Evolutionary conservation across 2,329 filamentous ascomycete genomes (phyloP).

Genomic region (Xylariaceae sp.): DNA sequence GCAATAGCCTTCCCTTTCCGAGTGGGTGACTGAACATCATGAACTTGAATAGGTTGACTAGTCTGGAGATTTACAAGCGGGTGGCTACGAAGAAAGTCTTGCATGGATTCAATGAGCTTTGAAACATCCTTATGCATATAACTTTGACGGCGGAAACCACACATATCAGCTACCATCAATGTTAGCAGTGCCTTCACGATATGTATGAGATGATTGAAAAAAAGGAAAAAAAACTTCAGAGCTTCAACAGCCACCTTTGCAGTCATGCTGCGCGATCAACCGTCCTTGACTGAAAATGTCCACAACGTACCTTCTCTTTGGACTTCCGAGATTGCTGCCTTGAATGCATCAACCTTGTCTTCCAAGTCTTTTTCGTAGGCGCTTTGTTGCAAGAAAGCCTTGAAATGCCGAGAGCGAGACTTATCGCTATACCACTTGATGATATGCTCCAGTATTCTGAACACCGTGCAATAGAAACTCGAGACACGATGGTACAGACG

Average conservation of each 20-base stretch:
- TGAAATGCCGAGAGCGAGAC: conserved; percentile 7
- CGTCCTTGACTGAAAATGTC: background rate
- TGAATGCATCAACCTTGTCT: conserved; percentile 13
- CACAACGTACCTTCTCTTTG: conserved; percentile 8
- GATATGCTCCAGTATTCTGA: conserved; percentile 16
- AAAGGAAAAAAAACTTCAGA: too few species aligned
- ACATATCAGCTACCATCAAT: background rate
- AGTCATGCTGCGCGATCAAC: too few species aligned
- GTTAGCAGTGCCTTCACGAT: background rate
- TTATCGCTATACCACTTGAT: conserved; percentile 22
- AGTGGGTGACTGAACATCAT: background rate
- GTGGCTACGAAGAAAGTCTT: conserved; percentile 7
- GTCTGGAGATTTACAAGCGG: conserved; percentile 4
- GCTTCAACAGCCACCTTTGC: background rate
- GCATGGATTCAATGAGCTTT: background rate
- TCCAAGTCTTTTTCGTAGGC: conserved; percentile 17
- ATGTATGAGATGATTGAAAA: too few species aligned
- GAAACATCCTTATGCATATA: background rate
- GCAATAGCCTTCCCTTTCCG: conserved; percentile 13
- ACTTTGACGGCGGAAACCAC: conserved; percentile 4
- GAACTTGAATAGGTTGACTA: background rate
- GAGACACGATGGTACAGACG: conserved; percentile 20
- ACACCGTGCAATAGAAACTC: conserved; percentile 14
- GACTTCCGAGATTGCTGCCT: conserved; percentile 7
- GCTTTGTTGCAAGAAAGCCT: conserved; percentile 16